A percentile compares a stretch with the other conserved stretches of the same genome.
phyloP scores from a whole-genome alignment of 768 basidiomycete species.

The Tricholoma sp. region DNA sequence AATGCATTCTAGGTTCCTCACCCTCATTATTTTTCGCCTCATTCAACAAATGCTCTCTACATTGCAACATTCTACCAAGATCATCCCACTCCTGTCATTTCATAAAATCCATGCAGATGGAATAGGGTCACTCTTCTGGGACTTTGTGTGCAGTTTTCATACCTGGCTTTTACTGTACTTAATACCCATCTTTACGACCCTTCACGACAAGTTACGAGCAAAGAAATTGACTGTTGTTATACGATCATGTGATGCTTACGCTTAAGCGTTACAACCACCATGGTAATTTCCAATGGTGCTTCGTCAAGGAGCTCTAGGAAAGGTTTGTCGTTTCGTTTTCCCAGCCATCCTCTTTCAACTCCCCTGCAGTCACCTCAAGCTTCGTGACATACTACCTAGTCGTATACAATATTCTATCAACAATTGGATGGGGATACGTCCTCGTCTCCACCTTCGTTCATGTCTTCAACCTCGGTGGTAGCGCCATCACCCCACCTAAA shows the following conservation, averaged over 20 bases:
- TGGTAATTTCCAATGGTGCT: no score
- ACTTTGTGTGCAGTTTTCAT: neutral
- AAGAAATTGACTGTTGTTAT: neutral
- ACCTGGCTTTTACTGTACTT: conserved; percentile 1
- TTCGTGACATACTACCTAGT: conserved; percentile 59
- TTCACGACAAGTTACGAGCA: conserved; percentile 4
- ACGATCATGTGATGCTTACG: neutral
- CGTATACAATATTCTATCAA: conserved; percentile 72
- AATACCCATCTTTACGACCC: conserved; percentile 1
- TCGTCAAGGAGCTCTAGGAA: no score
- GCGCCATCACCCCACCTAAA: conserved; percentile 17
- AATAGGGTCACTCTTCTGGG: neutral
- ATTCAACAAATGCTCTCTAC: neutral
- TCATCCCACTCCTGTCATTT: neutral
- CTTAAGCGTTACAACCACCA: no score
- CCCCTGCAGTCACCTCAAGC: conserved; percentile 16
- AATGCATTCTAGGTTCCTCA: neutral
- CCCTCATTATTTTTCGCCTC: neutral
- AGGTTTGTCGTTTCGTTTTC: neutral
- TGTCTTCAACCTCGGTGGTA: conserved; percentile 40
- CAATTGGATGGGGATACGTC: conserved; percentile 70
- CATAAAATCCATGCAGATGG: neutral
- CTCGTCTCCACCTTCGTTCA: conserved; percentile 52
- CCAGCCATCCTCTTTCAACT: neutral
- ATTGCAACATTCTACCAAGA: conserved; percentile 4